Base-by-base conservation (phyloP, 1,284 basidiomycete species). In the Marasmius oreades region DNA sequence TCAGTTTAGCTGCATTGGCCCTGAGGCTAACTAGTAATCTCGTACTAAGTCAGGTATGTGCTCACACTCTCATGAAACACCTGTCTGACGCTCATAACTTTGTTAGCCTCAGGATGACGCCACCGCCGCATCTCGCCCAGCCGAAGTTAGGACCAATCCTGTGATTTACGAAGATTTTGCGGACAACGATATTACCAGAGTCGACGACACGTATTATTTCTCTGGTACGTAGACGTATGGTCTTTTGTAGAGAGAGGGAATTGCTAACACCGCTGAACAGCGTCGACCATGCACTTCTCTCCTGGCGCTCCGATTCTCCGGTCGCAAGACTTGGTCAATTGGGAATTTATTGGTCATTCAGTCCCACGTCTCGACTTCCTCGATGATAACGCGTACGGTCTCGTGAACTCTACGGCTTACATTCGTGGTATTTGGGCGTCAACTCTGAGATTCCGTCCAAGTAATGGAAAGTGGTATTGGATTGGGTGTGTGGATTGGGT, bases 341-440 rank as follows among this genome's bases (percentile, higher is more conserved):
- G 67, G 67, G 62, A 67, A 46, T 65, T 61, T 50, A 63, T 67
- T 28, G 67, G 65, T 8, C 65, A 68, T 53, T 64, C 64, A 20
- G 66, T 68, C 16, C 65, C 66, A 23, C 56, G 51, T 28, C 61
- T 68, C 18, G 55, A 57, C 47, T 68, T 37, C n/a, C n/a, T 63
- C 36, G 63, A 57, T 7, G 51, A 28, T 45, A 57, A 59, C 18
- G n/a, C n/a, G n/a, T 65, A 66, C 48, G 59, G 58, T 50, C 61
- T 68, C 37, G 43, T 55, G 3, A 56, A 53, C 24, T 59, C 61
- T 16, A 60, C 56, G 26, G 66, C 65, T 1, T 68, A 68, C 53
- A 60, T 65, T 16, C 47, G 60, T 37, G 67, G 66, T 34, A 63
- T 68, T 36, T 67, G 64, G 64, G 66, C 67, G 11, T 66, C 65